Percentiles rank a stretch among this genome's conserved stretches.
These are phyloP conservation scores for Diaporthe vexans DNA, from an alignment of 2,329 filamentous ascomycete genomes.

Conservation along the genomic window DNA sequence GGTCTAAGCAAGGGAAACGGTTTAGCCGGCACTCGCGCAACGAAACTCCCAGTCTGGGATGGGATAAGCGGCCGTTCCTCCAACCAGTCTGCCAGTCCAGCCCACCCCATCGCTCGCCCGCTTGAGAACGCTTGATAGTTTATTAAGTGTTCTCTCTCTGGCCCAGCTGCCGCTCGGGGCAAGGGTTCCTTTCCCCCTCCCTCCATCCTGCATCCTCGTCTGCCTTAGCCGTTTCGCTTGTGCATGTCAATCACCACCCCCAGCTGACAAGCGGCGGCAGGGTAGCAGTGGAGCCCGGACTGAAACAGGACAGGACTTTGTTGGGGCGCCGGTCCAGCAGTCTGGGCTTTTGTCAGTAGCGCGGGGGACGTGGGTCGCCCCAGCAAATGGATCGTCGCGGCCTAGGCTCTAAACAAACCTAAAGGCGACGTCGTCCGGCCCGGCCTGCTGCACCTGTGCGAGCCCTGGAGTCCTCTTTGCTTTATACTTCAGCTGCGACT, in stretches of 20 bases:
- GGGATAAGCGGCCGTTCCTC: slow-evolving; percentile 5
- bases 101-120: background rate
- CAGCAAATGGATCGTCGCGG: slow-evolving; percentile 9
- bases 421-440: slow-evolving; percentile 23
- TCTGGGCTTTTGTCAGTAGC: slow-evolving; percentile 15
- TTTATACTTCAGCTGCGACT: slow-evolving; percentile 26
- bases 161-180: slow-evolving; percentile 26
- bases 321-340: slow-evolving; percentile 6
- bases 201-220: background rate
- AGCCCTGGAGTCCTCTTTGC: too few species aligned
- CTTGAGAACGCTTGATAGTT: background rate
- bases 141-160: too few species aligned
- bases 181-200: slow-evolving; percentile 16
- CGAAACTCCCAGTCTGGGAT: background rate
- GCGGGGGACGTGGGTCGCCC: slow-evolving; percentile 27
- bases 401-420: slow-evolving; percentile 13
- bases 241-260: slow-evolving; percentile 17
- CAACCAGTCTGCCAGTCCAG: too few species aligned
- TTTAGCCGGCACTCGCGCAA: slow-evolving; percentile 28
- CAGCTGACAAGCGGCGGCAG: slow-evolving; percentile 9
- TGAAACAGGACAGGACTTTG: slow-evolving; percentile 11
- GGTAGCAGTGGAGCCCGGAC: slow-evolving; percentile 23
- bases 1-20: slow-evolving; percentile 18
- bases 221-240: slow-evolving; percentile 30
- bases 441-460: background rate